phyloP scores from a whole-genome alignment of 176 grass and related monocot species.

The Pharus latifolius region DNA sequence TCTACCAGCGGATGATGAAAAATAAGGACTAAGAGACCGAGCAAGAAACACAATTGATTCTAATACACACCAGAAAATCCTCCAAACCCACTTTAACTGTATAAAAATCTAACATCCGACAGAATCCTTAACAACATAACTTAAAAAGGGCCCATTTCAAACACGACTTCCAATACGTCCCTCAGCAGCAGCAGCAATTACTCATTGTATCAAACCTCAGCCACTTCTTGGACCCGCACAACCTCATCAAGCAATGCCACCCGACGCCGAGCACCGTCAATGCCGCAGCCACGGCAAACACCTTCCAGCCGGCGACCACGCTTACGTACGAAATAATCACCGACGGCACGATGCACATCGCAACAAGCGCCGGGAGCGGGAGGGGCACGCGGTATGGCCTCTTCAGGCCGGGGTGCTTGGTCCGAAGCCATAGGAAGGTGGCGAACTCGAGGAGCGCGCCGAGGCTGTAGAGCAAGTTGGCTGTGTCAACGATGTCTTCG shows the following conservation, averaged over 20 bases:
- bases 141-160: no score
- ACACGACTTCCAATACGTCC: no score
- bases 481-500: constrained; percentile 36
- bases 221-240: constrained; percentile 30
- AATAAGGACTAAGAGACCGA: no score
- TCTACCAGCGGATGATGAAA: no score
- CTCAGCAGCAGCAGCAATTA: no score
- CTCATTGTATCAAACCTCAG: constrained; percentile 35
- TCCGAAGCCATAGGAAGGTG: constrained; percentile 31
- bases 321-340: constrained; percentile 20
- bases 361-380: not conserved
- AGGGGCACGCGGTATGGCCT: constrained; percentile 41
- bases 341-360: constrained; percentile 21
- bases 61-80: no score
- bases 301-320: constrained; percentile 12
- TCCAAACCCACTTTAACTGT: no score
- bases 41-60: no score
- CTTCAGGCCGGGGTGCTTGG: constrained; percentile 6
- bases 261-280: constrained; percentile 19
- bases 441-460: constrained; percentile 47
- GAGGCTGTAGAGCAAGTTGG: constrained; percentile 44
- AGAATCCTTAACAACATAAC: no score
- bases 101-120: no score
- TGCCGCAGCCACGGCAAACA: not conserved
- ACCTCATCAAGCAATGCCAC: constrained; percentile 14